Conservation (phyloP, 208 protist species). For the Trypanosoma conorhini region DNA sequence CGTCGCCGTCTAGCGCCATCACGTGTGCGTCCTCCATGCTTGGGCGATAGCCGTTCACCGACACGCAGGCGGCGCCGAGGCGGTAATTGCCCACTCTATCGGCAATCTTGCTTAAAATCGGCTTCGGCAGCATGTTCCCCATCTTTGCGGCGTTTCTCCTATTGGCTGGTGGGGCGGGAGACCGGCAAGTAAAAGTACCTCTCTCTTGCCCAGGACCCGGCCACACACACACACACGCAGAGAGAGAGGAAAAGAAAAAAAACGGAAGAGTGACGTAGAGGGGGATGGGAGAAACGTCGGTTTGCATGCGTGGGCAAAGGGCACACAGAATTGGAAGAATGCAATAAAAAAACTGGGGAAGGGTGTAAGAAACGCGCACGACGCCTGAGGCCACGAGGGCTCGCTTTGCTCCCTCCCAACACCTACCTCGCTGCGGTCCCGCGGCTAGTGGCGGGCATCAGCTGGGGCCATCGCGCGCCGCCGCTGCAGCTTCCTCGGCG, state of each 20-base stretch:
- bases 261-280: not conserved
- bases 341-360: not conserved
- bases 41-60: slow-evolving; percentile 81
- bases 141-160: slow-evolving; percentile 34
- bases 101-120: slow-evolving; percentile 81
- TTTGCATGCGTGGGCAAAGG: not conserved
- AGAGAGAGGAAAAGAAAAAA: slow-evolving; percentile 11
- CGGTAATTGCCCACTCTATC: slow-evolving; percentile 72
- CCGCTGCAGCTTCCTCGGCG: not conserved
- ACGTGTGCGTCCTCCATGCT: slow-evolving; percentile 91
- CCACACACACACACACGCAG: not conserved
- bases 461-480: not conserved
- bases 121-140: slow-evolving; percentile 84
- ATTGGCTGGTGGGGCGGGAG: slow-evolving; percentile 2
- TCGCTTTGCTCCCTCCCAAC: not conserved
- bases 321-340: not conserved
- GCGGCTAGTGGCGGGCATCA: not conserved
- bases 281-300: not conserved
- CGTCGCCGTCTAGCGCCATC: slow-evolving; percentile 47
- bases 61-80: slow-evolving; percentile 50
- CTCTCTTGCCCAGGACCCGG: not conserved
- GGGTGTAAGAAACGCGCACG: not conserved
- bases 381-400: not conserved
- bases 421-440: not conserved
- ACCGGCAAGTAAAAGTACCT: not conserved